Evolutionary conservation across 306 rosid species (phyloP).

Genomic region (Clitoria ternatea): DNA sequence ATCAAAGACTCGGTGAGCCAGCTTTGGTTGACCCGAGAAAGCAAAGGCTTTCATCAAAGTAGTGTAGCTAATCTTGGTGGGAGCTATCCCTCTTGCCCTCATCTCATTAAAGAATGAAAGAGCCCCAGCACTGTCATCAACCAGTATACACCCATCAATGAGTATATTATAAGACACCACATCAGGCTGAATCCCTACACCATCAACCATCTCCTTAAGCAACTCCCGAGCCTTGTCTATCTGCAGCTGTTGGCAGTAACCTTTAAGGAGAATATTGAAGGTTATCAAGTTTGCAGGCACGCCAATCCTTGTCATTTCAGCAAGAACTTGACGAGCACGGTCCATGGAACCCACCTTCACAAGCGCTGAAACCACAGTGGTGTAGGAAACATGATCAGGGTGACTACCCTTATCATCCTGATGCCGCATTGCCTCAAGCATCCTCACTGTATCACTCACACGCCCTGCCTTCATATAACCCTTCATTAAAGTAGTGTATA

Average conservation of each 20-base stretch:
- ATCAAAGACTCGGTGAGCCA: slow-evolving; percentile 83
- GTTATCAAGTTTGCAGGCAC: slow-evolving; percentile 80
- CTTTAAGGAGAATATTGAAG: slow-evolving; percentile 83
- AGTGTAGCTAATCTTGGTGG: slow-evolving; percentile 93
- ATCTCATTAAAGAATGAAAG: slow-evolving; percentile 83
- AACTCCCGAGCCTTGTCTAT: slow-evolving; percentile 68
- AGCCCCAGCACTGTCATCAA: slow-evolving; percentile 91
- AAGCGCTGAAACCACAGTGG: slow-evolving; percentile 86
- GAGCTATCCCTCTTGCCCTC: slow-evolving; percentile 85
- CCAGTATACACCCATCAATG: slow-evolving; percentile 84
- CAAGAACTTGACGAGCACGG: slow-evolving; percentile 79
- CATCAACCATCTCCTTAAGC: slow-evolving; percentile 77
- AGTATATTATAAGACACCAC: slow-evolving; percentile 84
- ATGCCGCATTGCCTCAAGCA: slow-evolving; percentile 87
- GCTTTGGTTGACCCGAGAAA: slow-evolving; percentile 83
- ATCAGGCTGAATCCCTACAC: slow-evolving; percentile 74
- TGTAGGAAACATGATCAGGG: slow-evolving; percentile 90
- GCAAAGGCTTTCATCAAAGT: slow-evolving; percentile 96
- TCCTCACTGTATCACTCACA: slow-evolving; percentile 66
- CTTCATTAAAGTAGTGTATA: slow-evolving; percentile 88
- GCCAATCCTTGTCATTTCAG: slow-evolving; percentile 79
- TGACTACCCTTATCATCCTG: slow-evolving; percentile 70
- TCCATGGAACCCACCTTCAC: slow-evolving; percentile 82
- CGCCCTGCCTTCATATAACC: slow-evolving; percentile 91
- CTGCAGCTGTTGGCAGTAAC: slow-evolving; percentile 79